Evolutionary conservation across 2,329 filamentous ascomycete genomes (phyloP).

Genomic region (Curvularia hawaiiensis): DNA sequence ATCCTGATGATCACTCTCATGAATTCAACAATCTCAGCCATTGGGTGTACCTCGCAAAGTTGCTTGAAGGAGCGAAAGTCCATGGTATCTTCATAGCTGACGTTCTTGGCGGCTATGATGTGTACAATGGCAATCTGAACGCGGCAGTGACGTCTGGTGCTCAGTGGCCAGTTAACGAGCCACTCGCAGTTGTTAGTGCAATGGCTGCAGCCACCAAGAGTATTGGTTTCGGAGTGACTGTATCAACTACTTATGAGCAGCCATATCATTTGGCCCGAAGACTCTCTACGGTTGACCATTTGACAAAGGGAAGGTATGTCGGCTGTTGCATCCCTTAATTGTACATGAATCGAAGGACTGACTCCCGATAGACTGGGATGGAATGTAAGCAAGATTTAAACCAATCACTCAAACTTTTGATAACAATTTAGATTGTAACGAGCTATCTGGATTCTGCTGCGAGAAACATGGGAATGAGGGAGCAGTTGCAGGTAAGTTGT

Average conservation of each 20-base stretch:
- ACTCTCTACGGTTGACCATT: constrained; percentile 70
- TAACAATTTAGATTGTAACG: constrained; percentile 62
- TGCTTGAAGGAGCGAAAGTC: constrained; percentile 47
- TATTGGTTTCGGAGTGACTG: constrained; percentile 72
- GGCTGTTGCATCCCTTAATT: neutral
- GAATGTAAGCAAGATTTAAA: constrained; percentile 31
- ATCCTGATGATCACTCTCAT: constrained; percentile 67
- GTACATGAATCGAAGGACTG: constrained; percentile 1
- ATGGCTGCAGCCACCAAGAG: constrained; percentile 71
- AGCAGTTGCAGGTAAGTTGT: constrained; percentile 61
- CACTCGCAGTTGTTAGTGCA: constrained; percentile 65
- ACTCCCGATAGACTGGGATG: constrained; percentile 26
- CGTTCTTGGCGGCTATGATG: constrained; percentile 66
- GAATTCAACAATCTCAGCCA: constrained; percentile 54
- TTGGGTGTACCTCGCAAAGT: constrained; percentile 47
- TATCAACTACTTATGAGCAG: constrained; percentile 71
- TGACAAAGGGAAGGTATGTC: constrained; percentile 62
- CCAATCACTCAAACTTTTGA: neutral
- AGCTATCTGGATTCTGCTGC: constrained; percentile 71
- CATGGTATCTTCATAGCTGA: constrained; percentile 51
- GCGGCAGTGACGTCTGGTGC: constrained; percentile 66
- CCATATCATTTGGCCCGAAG: constrained; percentile 69
- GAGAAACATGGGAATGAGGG: constrained; percentile 63
- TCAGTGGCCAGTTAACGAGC: constrained; percentile 75
- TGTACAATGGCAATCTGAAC: constrained; percentile 68